Percentiles rank a stretch among this genome's conserved stretches.
Evolutionary conservation across 441 rosid species (phyloP).

Genomic region (Croton setiger): DNA sequence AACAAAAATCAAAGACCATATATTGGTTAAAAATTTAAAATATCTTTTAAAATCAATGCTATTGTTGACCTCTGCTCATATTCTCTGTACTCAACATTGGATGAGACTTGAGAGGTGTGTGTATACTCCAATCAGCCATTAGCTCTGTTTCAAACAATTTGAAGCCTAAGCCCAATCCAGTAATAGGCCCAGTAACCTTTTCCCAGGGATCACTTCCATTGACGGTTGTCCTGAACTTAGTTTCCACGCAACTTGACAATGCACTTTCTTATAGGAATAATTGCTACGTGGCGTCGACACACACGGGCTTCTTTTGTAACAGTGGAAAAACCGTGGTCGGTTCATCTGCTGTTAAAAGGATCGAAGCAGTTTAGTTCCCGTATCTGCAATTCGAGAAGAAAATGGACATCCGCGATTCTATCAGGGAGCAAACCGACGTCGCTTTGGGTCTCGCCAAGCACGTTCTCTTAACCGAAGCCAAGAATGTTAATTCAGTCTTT

Average conservation of each 20-base stretch:
- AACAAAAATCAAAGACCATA: no score
- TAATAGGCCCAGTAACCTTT: neutral
- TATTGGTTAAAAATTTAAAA: no score
- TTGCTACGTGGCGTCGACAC: neutral
- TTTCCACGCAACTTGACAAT: neutral
- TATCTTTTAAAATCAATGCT: no score
- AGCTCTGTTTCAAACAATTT: no score
- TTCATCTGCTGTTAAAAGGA: neutral
- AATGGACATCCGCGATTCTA: conserved; percentile 58
- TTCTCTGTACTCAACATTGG: no score
- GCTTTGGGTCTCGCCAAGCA: conserved; percentile 43
- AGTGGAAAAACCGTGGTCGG: neutral
- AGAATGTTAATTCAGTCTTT: conserved; percentile 54
- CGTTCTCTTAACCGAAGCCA: conserved; percentile 37
- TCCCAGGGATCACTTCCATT: neutral
- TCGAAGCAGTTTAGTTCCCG: neutral
- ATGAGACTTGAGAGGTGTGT: no score
- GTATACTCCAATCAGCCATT: no score
- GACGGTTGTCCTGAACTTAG: neutral
- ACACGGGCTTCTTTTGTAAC: no score
- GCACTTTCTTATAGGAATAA: neutral
- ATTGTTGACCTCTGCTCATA: no score
- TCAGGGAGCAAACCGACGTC: conserved; percentile 54
- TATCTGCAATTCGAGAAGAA: neutral
- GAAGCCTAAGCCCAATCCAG: neutral